Evolutionary conservation across 495 filamentous ascomycete genomes (phyloP).

Genomic region (Pyrenula massariospora): DNA sequence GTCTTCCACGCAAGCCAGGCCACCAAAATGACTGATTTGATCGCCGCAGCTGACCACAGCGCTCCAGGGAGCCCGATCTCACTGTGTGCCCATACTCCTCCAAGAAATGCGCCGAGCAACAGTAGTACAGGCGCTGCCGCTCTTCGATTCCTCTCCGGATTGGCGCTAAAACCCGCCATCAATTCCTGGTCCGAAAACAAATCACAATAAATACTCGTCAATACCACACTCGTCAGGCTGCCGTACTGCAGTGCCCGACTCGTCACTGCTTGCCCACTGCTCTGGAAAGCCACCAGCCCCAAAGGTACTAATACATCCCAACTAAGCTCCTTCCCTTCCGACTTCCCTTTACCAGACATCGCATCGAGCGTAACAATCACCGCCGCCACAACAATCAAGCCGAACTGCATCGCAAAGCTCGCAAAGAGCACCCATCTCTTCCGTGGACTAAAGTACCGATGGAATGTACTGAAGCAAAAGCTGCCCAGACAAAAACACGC

Average conservation of each 20-base stretch:
- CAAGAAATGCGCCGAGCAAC: slow-evolving; percentile 46
- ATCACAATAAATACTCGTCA: slow-evolving; percentile 64
- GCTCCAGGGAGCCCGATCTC: slow-evolving; percentile 45
- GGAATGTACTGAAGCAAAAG: slow-evolving; percentile 49
- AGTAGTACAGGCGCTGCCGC: slow-evolving; percentile 43
- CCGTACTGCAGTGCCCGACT: slow-evolving; percentile 52
- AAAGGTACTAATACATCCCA: slow-evolving; percentile 52
- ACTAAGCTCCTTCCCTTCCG: slow-evolving; percentile 21
- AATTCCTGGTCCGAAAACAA: slow-evolving; percentile 52
- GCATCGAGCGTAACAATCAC: slow-evolving; percentile 38
- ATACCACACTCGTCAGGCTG: slow-evolving; percentile 53
- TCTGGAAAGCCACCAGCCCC: slow-evolving; percentile 56
- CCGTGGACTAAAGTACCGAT: slow-evolving; percentile 41
- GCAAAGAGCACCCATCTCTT: slow-evolving; percentile 47
- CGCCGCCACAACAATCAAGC: slow-evolving; percentile 44
- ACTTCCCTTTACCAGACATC: slow-evolving; percentile 9
- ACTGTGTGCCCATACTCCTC: slow-evolving; percentile 46
- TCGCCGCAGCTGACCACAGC: slow-evolving; percentile 46
- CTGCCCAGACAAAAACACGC: slow-evolving; percentile 56
- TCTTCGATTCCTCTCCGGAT: slow-evolving; percentile 48
- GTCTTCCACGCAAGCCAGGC: slow-evolving; percentile 44
- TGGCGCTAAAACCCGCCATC: slow-evolving; percentile 18
- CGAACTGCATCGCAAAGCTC: slow-evolving; percentile 45
- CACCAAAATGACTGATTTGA: slow-evolving; percentile 40
- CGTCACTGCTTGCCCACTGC: slow-evolving; percentile 56